Percentiles rank a stretch among this genome's conserved stretches.
These are phyloP conservation scores for Gentiana macrophylla DNA, from an alignment of 257 asterid species.

Conservation along the genomic window DNA sequence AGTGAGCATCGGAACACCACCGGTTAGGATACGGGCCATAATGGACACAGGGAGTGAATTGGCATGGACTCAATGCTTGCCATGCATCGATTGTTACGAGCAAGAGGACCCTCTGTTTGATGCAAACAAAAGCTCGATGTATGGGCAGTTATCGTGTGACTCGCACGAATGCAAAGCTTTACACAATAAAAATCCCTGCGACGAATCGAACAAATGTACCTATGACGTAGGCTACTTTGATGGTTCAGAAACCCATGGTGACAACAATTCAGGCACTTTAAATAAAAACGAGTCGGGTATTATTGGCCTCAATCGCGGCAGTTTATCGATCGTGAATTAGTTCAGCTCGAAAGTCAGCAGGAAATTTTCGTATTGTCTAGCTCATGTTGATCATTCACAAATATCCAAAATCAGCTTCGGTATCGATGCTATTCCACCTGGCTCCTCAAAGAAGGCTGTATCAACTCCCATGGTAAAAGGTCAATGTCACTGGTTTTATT, in stretches of 20 bases:
- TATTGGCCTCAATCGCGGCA: slow-evolving; percentile 50
- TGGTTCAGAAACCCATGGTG: slow-evolving; percentile 24
- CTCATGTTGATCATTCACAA: slow-evolving; percentile 4
- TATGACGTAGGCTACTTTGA: slow-evolving; percentile 34
- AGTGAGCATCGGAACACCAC: slow-evolving; percentile 42
- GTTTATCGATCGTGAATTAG: slow-evolving; percentile 36
- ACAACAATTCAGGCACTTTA: slow-evolving; percentile 31
- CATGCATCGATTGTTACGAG: slow-evolving; percentile 35
- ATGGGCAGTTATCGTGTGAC: slow-evolving; percentile 17
- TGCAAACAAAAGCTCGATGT: slow-evolving; percentile 17
- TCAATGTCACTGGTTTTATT: slow-evolving; percentile 23
- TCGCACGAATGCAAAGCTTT: slow-evolving; percentile 14
- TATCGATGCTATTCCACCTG: slow-evolving; percentile 16
- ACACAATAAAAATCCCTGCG: slow-evolving; percentile 9
- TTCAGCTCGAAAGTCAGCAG: slow-evolving; percentile 20
- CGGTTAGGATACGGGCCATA: slow-evolving; percentile 24
- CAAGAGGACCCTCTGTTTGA: slow-evolving; percentile 40
- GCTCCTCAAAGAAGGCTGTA: slow-evolving; percentile 7
- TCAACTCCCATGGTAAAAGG: slow-evolving; percentile 33
- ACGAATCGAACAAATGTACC: slow-evolving; percentile 8
- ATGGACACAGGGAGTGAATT: slow-evolving; percentile 60
- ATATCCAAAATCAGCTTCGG: slow-evolving; percentile 51
- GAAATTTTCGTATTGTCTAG: slow-evolving; percentile 46
- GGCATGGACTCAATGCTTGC: slow-evolving; percentile 51
- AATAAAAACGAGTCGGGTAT: slow-evolving; percentile 28